Percentiles rank a stretch among this genome's conserved stretches.
phyloP scores from a whole-genome alignment of 2,329 filamentous ascomycete genomes.

The Alternaria tenuissima region DNA sequence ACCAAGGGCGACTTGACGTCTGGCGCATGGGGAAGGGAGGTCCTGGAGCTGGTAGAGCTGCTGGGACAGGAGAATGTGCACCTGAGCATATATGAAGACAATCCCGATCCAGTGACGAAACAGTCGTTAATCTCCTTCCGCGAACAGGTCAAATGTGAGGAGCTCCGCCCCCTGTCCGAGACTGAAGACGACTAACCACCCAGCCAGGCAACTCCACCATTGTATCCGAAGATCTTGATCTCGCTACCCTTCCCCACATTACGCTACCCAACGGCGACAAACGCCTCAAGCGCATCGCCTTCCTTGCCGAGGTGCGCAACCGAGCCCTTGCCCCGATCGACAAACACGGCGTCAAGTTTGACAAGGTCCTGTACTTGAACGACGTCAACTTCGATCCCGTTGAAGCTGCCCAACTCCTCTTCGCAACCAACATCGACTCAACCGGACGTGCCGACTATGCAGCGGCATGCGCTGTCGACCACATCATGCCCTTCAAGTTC shows the following conservation, averaged over 20 bases:
- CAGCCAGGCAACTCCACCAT: conserved; percentile 57
- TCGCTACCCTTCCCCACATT: conserved; percentile 66
- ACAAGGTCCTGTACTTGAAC: conserved; percentile 69
- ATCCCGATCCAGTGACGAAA: conserved; percentile 66
- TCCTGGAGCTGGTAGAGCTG: conserved; percentile 69
- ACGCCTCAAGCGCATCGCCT: conserved; percentile 76
- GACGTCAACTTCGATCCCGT: conserved; percentile 71
- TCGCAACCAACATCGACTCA: conserved; percentile 65
- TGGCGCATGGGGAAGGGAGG: conserved; percentile 69
- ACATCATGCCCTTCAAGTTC: conserved; percentile 70
- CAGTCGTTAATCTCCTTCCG: conserved; percentile 64
- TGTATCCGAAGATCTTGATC: conserved; percentile 66
- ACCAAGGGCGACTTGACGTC: conserved; percentile 65
- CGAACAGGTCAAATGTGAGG: conserved; percentile 56
- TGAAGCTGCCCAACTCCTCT: conserved; percentile 68
- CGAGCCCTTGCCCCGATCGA: conserved; percentile 71
- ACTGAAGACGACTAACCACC: conserved; percentile 21
- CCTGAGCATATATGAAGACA: conserved; percentile 77
- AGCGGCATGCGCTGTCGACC: conserved; percentile 76
- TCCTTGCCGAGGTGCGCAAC: conserved; percentile 76
- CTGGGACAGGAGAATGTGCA: conserved; percentile 74
- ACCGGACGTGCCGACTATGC: conserved; percentile 66
- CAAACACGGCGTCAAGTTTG: conserved; percentile 62
- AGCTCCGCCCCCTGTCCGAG: not conserved
- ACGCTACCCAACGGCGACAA: conserved; percentile 68